A percentile compares a stretch with the other conserved stretches of the same genome.
Evolutionary conservation across 108 stramenopile genomes (phyloP).

Genomic region (Conticribra weissflogii): DNA sequence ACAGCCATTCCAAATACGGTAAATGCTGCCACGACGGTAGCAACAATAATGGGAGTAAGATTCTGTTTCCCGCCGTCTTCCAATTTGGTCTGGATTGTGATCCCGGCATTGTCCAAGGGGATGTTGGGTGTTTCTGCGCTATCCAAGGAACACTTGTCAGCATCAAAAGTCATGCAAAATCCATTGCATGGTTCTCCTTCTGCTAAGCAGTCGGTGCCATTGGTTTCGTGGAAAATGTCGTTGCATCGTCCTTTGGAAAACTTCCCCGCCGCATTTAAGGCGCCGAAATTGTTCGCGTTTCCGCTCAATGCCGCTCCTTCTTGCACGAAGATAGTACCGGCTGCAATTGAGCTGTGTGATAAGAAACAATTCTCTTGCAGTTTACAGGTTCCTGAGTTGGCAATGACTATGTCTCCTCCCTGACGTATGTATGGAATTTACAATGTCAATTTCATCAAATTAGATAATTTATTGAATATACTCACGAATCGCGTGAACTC

Average conservation of each 20-base stretch:
- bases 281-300: conserved; percentile 39
- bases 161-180: conserved; percentile 23
- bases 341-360: conserved; percentile 14
- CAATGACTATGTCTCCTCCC: conserved; percentile 39
- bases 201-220: conserved; percentile 24
- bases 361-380: conserved; percentile 38
- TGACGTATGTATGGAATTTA: neutral
- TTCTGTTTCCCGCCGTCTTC: no score
- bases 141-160: conserved; percentile 19
- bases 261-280: conserved; percentile 26
- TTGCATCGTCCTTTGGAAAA: conserved; percentile 17
- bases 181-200: conserved; percentile 31
- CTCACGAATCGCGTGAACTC: neutral
- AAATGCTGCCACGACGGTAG: conserved; percentile 29
- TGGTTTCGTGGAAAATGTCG: conserved; percentile 27
- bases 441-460: neutral
- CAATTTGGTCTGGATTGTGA: no score
- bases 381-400: conserved; percentile 24
- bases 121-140: neutral
- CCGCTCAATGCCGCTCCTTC: conserved; percentile 23
- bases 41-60: conserved; percentile 39
- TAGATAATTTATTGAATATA: neutral
- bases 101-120: no score
- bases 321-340: conserved; percentile 45
- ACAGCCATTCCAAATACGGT: conserved; percentile 35